phyloP scores from a whole-genome alignment of 108 stramenopile species.

The Cyclotella kingstonii region DNA sequence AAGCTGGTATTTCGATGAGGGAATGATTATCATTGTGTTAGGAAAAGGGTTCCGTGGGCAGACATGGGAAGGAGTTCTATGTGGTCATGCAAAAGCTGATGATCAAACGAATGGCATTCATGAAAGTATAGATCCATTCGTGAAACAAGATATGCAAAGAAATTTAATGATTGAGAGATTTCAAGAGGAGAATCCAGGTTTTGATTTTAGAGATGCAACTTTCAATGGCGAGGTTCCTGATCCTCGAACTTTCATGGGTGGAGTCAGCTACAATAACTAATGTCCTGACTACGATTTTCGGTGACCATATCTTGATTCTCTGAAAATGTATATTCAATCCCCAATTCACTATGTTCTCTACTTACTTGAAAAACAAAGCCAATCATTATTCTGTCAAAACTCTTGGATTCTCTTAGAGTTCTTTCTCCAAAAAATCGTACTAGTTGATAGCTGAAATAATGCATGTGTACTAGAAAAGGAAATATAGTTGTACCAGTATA shows the following conservation, averaged over 20 bases:
- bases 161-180: conserved; percentile 93
- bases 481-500: no score
- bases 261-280: conserved; percentile 68
- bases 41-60: conserved; percentile 66
- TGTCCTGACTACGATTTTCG: no score
- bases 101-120: neutral
- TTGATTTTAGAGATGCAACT: conserved; percentile 95
- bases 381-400: no score
- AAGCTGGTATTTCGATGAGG: conserved; percentile 59
- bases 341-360: no score
- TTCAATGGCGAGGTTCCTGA: conserved; percentile 97
- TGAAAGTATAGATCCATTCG: conserved; percentile 56
- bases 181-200: conserved; percentile 93
- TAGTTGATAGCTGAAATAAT: no score
- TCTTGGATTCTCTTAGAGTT: no score
- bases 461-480: no score
- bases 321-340: no score
- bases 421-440: no score
- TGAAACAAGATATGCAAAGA: conserved; percentile 82
- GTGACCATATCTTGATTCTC: no score
- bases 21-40: conserved; percentile 67
- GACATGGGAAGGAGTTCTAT: conserved; percentile 57
- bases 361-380: no score
- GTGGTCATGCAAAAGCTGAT: conserved; percentile 27
- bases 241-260: conserved; percentile 95